A percentile compares a stretch with the other conserved stretches of the same genome.
These are phyloP conservation scores for Hibiscus trionum DNA, from an alignment of 345 rosid genomes.

Conservation along the genomic window DNA sequence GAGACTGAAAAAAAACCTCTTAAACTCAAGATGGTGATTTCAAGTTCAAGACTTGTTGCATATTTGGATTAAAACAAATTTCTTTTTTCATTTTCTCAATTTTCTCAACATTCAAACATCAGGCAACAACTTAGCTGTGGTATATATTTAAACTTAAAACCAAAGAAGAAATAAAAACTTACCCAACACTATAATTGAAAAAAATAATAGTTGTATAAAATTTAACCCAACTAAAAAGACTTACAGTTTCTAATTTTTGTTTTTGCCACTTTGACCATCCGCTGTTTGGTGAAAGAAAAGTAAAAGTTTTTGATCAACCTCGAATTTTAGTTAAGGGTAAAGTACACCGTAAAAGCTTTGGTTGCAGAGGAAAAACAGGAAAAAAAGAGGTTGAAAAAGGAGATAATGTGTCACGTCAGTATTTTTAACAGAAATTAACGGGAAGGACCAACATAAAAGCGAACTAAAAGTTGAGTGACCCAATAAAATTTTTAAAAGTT, in stretches of 20 bases:
- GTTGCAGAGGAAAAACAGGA: too few species aligned
- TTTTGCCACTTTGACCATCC: background rate
- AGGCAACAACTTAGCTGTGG: background rate
- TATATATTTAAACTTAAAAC: too few species aligned
- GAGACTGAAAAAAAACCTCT: background rate
- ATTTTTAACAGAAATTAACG: too few species aligned
- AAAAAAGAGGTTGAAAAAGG: too few species aligned
- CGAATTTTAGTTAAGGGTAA: too few species aligned
- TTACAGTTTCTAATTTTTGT: background rate
- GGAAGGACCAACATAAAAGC: too few species aligned
- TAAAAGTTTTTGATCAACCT: background rate
- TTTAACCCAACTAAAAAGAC: background rate
- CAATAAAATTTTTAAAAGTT: too few species aligned
- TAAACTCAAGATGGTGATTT: background rate
- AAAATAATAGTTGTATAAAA: background rate
- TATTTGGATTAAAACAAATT: too few species aligned
- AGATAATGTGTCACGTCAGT: too few species aligned
- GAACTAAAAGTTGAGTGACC: too few species aligned
- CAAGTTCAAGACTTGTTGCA: background rate
- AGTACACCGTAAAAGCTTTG: too few species aligned
- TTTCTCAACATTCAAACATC: conserved; percentile 8
- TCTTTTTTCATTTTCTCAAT: background rate
- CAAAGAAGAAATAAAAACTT: too few species aligned
- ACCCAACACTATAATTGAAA: background rate
- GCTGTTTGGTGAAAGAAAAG: conserved; percentile 2